Evolutionary conservation across 148 eudicot genomes (phyloP).

Genomic region (Rhododendron molle): DNA sequence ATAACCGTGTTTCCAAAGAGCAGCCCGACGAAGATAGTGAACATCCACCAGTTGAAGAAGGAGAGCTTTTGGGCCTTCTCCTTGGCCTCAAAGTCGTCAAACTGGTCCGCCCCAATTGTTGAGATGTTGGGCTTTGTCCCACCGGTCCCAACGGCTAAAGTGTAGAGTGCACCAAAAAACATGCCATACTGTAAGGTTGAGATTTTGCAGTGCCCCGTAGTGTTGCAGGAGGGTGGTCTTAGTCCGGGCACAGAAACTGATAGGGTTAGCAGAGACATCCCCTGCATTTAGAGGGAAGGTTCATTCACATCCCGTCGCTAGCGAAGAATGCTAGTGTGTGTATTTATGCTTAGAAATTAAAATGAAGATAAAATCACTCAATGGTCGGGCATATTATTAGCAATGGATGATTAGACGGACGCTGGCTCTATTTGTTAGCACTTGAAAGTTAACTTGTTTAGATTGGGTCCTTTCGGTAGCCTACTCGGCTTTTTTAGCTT

Average conservation of each 20-base stretch:
- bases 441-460: no score
- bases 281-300: slow-evolving; percentile 23
- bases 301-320: background rate
- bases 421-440: no score
- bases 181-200: slow-evolving; percentile 52
- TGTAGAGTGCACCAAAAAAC: slow-evolving; percentile 74
- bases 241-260: slow-evolving; percentile 60
- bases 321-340: background rate
- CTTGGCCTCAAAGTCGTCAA: slow-evolving; percentile 67
- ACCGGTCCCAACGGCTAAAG: slow-evolving; percentile 71
- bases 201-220: slow-evolving; percentile 40
- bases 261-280: slow-evolving; percentile 60
- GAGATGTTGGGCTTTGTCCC: slow-evolving; percentile 88
- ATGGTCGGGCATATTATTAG: no score
- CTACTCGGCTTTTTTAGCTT: no score
- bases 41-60: slow-evolving; percentile 42
- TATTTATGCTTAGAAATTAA: background rate
- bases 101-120: slow-evolving; percentile 80
- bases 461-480: no score
- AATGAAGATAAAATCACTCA: no score
- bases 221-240: slow-evolving; percentile 49
- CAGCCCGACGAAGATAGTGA: slow-evolving; percentile 73
- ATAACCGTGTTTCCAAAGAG: slow-evolving; percentile 73
- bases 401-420: background rate
- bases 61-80: slow-evolving; percentile 59